Conservation (phyloP, 2,329 filamentous ascomycete genomes). For the Colletotrichum lindemuthianum region DNA sequence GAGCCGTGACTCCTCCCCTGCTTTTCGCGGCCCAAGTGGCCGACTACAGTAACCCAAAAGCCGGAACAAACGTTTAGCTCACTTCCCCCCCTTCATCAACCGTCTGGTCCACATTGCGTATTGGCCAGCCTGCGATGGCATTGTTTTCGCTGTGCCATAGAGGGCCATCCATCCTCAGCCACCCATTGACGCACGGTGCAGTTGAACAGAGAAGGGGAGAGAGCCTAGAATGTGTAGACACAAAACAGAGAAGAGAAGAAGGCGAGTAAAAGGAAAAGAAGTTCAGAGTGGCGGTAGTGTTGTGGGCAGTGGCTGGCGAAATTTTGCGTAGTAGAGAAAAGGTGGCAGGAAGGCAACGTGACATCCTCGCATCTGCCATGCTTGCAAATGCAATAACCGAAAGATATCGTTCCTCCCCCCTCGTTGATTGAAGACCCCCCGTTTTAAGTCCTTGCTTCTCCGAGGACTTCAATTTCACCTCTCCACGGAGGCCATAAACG, state of each 20-base stretch:
- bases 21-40: slow-evolving; percentile 17
- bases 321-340: slow-evolving; percentile 14
- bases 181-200: slow-evolving; percentile 5
- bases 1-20: slow-evolving; percentile 11
- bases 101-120: too few species aligned
- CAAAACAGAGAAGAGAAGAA: slow-evolving; percentile 21
- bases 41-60: slow-evolving; percentile 9
- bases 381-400: slow-evolving; percentile 18
- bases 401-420: background rate
- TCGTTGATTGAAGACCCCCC: slow-evolving; percentile 1
- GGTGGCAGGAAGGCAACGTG: slow-evolving; percentile 17
- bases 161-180: too few species aligned
- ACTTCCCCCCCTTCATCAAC: too few species aligned
- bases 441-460: slow-evolving; percentile 10
- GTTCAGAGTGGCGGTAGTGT: slow-evolving; percentile 19
- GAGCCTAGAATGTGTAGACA: slow-evolving; percentile 32
- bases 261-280: background rate
- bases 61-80: background rate
- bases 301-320: slow-evolving; percentile 7
- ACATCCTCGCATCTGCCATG: slow-evolving; percentile 12
- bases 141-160: too few species aligned
- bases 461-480: slow-evolving; percentile 2
- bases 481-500: slow-evolving; percentile 19
- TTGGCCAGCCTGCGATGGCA: too few species aligned
- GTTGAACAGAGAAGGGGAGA: background rate